Conservation (phyloP, 1,284 basidiomycete species). For the Rhizoctonia solani region DNA sequence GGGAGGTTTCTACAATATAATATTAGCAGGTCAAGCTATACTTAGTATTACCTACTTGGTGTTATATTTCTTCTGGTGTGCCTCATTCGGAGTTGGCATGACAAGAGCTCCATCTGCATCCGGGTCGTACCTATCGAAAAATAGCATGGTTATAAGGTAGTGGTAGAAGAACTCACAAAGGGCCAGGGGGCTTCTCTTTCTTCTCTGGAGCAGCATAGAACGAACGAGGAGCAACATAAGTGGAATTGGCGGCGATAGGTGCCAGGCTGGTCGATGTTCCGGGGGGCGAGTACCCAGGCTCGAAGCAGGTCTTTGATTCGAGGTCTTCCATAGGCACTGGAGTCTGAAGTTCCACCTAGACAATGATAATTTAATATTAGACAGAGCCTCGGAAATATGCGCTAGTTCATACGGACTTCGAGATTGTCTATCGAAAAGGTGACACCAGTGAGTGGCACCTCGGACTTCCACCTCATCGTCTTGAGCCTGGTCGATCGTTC, state of each 20-base stretch:
- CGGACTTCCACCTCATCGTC: constrained; percentile 24
- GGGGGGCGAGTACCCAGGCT: constrained; percentile 16
- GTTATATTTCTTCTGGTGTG: constrained; percentile 70
- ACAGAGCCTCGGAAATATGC: background rate
- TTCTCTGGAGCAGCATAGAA: constrained; percentile 45
- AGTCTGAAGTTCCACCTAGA: constrained; percentile 29
- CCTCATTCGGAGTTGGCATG: constrained; percentile 77
- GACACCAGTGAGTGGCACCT: constrained; percentile 24
- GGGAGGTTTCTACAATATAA: constrained; percentile 53
- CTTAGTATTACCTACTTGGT: constrained; percentile 58
- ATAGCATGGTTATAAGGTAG: constrained; percentile 39
- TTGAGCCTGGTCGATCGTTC: background rate
- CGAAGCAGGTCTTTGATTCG: constrained; percentile 19
- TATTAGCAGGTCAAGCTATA: background rate
- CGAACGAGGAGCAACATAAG: constrained; percentile 32
- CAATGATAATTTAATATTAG: background rate
- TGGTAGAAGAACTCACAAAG: constrained; percentile 51
- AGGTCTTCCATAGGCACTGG: constrained; percentile 25
- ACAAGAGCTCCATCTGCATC: constrained; percentile 76
- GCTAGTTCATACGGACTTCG: background rate
- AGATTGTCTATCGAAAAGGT: constrained; percentile 28
- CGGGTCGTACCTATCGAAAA: constrained; percentile 69
- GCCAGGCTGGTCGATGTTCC: background rate
- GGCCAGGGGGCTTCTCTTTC: constrained; percentile 38
- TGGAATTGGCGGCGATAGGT: constrained; percentile 28